Conservation (phyloP, 352 stramenopile species). For the Globisporangium emineosum region DNA sequence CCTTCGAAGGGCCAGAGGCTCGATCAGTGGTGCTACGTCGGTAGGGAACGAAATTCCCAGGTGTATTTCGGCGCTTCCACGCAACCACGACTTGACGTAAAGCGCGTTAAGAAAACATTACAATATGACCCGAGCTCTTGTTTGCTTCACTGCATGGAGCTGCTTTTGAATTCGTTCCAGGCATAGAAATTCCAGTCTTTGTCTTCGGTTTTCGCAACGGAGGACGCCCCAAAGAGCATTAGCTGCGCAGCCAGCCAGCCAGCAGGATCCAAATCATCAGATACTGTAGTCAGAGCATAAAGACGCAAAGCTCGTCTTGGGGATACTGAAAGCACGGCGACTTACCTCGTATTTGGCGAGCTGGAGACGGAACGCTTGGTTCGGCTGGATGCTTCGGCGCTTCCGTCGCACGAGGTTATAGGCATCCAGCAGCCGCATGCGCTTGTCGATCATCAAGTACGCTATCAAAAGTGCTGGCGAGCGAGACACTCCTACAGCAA, state of each 20-base stretch:
- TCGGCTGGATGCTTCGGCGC: conserved; percentile 46
- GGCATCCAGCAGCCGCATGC: conserved; percentile 47
- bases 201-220: conserved; percentile 46
- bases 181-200: conserved; percentile 72
- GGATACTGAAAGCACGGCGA: neutral
- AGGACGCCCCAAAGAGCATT: conserved; percentile 49
- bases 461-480: conserved; percentile 54
- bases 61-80: too few species aligned
- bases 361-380: conserved; percentile 59
- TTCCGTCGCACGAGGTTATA: conserved; percentile 54
- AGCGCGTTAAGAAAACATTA: neutral
- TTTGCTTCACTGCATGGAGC: neutral
- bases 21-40: too few species aligned
- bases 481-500: conserved; percentile 36
- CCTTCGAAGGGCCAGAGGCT: too few species aligned
- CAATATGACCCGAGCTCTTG: neutral
- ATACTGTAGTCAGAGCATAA: neutral
- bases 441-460: conserved; percentile 67
- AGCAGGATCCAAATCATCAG: neutral
- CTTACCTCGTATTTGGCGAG: conserved; percentile 63
- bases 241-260: conserved; percentile 18
- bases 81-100: too few species aligned
- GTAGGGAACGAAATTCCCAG: too few species aligned
- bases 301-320: too few species aligned
- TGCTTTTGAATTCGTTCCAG: conserved; percentile 62